Conservation (phyloP, 2,329 filamentous ascomycete genomes). For the Colletotrichum gigasporum region DNA sequence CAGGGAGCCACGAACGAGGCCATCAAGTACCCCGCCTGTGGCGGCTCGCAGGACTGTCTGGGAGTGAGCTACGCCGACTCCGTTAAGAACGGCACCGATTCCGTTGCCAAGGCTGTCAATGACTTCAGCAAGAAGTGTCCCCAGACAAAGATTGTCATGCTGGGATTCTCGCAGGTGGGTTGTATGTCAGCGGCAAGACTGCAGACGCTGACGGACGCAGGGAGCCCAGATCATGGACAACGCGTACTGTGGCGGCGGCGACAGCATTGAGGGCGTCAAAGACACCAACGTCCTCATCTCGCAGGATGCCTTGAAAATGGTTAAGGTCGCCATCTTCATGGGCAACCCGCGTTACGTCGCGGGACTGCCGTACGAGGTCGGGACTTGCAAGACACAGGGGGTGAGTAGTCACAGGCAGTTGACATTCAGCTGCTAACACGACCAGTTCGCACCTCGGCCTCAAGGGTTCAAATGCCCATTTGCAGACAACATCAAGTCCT, state of each 20-base stretch:
- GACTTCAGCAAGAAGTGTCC: conserved; percentile 66
- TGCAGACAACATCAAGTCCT: conserved; percentile 65
- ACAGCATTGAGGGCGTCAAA: conserved; percentile 54
- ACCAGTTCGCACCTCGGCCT: conserved; percentile 64
- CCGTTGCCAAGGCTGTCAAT: conserved; percentile 69
- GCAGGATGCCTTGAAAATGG: conserved; percentile 58
- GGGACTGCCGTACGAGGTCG: conserved; percentile 67
- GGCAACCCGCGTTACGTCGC: conserved; percentile 67
- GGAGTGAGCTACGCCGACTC: conserved; percentile 69
- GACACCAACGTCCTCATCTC: conserved; percentile 54
- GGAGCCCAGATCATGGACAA: conserved; percentile 73
- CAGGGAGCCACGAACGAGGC: conserved; percentile 63
- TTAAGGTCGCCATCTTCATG: conserved; percentile 73
- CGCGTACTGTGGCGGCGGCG: conserved; percentile 68
- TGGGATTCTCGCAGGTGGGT: conserved; percentile 70
- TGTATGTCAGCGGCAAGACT: background rate
- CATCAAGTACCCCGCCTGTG: conserved; percentile 69
- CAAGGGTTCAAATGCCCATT: conserved; percentile 62
- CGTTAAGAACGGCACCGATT: conserved; percentile 63
- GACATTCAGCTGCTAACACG: background rate
- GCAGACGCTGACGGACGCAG: conserved; percentile 39
- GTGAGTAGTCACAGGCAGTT: conserved; percentile 51
- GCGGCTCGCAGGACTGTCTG: conserved; percentile 67
- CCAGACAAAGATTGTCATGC: conserved; percentile 64
- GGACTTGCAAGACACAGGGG: conserved; percentile 64